Evolutionary conservation across 345 rosid species (phyloP).

Genomic region (Anastatica hierochuntica): DNA sequence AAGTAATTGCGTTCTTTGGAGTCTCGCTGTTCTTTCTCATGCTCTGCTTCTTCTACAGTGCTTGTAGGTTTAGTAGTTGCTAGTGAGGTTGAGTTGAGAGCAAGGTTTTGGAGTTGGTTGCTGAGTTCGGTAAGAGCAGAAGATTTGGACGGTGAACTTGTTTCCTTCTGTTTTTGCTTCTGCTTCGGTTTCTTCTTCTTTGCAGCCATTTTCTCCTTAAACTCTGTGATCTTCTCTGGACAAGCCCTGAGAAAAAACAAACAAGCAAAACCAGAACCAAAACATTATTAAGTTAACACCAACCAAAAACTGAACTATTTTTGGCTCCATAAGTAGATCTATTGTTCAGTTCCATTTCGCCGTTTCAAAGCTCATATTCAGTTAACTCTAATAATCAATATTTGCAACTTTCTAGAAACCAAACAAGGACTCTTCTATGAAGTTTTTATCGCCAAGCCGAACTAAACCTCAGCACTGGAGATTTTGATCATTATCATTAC

Average conservation of each 20-base stretch:
- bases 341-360: too few species aligned
- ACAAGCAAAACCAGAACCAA: too few species aligned
- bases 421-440: too few species aligned
- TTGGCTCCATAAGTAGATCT: too few species aligned
- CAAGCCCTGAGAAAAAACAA: slow-evolving; percentile 48
- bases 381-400: neutral
- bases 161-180: slow-evolving; percentile 36
- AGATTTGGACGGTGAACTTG: slow-evolving; percentile 20
- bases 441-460: too few species aligned
- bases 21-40: slow-evolving; percentile 13
- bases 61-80: too few species aligned
- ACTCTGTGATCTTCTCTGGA: slow-evolving; percentile 71
- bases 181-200: slow-evolving; percentile 31
- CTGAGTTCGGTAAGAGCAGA: slow-evolving; percentile 36
- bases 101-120: slow-evolving; percentile 46
- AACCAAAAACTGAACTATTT: neutral
- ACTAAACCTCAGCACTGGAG: too few species aligned
- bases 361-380: too few species aligned
- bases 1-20: slow-evolving; percentile 10
- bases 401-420: neutral
- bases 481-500: slow-evolving; percentile 24
- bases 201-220: slow-evolving; percentile 45
- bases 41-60: slow-evolving; percentile 23
- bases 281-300: too few species aligned
- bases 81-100: too few species aligned